Evolutionary conservation across 2,329 filamentous ascomycete species (phyloP).

Genomic region (Septoria petroselini): DNA sequence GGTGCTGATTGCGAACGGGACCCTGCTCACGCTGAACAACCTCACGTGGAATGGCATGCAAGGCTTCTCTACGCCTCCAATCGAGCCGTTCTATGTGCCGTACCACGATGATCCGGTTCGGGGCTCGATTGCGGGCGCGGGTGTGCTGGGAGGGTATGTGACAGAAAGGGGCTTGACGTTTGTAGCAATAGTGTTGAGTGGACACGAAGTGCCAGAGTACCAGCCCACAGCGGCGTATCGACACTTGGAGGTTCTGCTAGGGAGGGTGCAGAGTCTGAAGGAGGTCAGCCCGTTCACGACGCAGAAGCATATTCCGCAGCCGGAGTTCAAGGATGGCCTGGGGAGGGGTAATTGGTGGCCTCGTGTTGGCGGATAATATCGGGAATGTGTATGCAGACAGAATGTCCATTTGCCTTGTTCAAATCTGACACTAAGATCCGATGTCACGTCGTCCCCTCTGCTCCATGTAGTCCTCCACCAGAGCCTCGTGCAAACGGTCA

Average conservation of each 20-base stretch:
- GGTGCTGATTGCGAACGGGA: slow-evolving; percentile 51
- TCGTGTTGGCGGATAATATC: not conserved
- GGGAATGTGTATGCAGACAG: no score
- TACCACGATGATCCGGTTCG: no score
- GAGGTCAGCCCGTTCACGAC: slow-evolving; percentile 22
- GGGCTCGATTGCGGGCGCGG: no score
- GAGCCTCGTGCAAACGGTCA: no score
- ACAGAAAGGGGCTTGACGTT: no score
- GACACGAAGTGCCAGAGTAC: slow-evolving; percentile 46
- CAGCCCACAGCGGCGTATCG: slow-evolving; percentile 45
- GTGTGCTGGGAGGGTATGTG: no score
- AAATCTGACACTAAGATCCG: no score
- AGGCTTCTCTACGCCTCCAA: no score
- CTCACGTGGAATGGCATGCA: slow-evolving; percentile 52
- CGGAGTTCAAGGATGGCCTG: slow-evolving; percentile 1
- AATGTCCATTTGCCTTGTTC: no score
- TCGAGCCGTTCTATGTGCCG: no score
- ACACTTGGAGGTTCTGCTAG: slow-evolving; percentile 45
- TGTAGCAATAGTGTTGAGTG: slow-evolving; percentile 43
- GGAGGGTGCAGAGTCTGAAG: slow-evolving; percentile 34
- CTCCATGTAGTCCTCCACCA: no score
- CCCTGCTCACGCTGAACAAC: slow-evolving; percentile 53
- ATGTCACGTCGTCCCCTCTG: no score
- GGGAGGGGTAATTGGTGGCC: slow-evolving; percentile 21
- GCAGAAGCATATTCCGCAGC: slow-evolving; percentile 17